Evolutionary conservation across 2,329 filamentous ascomycete species (phyloP).

Genomic region (Exserohilum rostratum): DNA sequence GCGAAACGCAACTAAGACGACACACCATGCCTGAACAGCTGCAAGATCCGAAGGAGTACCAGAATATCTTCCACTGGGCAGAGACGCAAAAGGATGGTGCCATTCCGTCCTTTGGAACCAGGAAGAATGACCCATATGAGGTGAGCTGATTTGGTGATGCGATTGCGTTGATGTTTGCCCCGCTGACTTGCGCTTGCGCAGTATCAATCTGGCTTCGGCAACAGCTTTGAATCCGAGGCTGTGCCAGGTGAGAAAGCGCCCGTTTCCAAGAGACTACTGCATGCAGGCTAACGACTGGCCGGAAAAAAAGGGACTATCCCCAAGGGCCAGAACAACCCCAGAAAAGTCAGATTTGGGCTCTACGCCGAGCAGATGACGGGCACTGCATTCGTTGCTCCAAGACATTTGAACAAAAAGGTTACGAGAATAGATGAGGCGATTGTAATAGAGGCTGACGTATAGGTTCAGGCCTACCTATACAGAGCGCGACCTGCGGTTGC

Average conservation of each 20-base stretch:
- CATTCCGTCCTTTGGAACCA: slow-evolving; percentile 61
- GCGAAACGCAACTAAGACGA: neutral
- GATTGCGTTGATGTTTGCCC: neutral
- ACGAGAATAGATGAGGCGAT: neutral
- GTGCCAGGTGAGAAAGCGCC: slow-evolving; percentile 44
- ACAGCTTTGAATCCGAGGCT: slow-evolving; percentile 56
- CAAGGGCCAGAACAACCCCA: slow-evolving; percentile 53
- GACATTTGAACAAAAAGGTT: slow-evolving; percentile 45
- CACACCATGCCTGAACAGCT: slow-evolving; percentile 32
- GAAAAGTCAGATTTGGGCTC: slow-evolving; percentile 44
- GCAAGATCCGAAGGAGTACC: slow-evolving; percentile 47
- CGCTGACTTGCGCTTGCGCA: slow-evolving; percentile 24
- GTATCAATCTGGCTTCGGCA: slow-evolving; percentile 65
- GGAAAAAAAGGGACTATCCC: slow-evolving; percentile 49
- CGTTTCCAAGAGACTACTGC: neutral
- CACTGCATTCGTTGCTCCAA: slow-evolving; percentile 43
- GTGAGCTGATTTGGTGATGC: slow-evolving; percentile 35
- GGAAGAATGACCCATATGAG: slow-evolving; percentile 62
- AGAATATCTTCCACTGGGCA: slow-evolving; percentile 57
- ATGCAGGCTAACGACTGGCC: slow-evolving; percentile 20
- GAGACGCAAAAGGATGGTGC: slow-evolving; percentile 64
- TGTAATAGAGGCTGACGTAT: slow-evolving; percentile 9
- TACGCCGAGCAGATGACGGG: slow-evolving; percentile 49
- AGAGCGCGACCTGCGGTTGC: slow-evolving; percentile 47
- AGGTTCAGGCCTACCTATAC: slow-evolving; percentile 37